phyloP scores from a whole-genome alignment of 2,329 filamentous ascomycete genomes.

The Sporothrix humicola region DNA sequence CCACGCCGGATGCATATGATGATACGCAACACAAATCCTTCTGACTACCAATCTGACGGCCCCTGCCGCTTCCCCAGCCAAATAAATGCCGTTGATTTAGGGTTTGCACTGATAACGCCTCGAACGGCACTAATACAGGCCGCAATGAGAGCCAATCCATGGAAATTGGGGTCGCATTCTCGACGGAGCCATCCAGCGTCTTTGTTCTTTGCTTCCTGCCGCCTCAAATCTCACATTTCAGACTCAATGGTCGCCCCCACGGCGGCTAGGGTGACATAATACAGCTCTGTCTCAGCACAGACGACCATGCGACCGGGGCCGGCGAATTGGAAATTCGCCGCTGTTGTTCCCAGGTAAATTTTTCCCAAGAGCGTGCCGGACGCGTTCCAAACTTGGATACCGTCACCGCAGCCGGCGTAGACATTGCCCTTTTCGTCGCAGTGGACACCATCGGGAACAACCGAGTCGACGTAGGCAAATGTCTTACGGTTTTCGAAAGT shows the following conservation, averaged over 20 bases:
- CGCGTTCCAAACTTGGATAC: slow-evolving; percentile 57
- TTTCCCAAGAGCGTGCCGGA: slow-evolving; percentile 60
- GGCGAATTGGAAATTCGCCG: slow-evolving; percentile 58
- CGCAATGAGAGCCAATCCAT: no score
- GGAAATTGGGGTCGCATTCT: no score
- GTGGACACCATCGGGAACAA: slow-evolving; percentile 66
- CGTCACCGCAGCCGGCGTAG: slow-evolving; percentile 58
- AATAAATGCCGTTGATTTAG: no score
- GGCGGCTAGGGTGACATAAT: slow-evolving; percentile 47
- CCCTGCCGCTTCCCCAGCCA: no score
- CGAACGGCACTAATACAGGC: no score
- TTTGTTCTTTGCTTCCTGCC: background rate
- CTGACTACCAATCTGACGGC: no score
- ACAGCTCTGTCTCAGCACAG: slow-evolving; percentile 50
- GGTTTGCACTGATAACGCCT: no score
- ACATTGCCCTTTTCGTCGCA: slow-evolving; percentile 61
- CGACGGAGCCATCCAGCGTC: background rate
- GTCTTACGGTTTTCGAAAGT: slow-evolving; percentile 56
- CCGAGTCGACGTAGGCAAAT: slow-evolving; percentile 61
- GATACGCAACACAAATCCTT: no score
- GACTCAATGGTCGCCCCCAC: slow-evolving; percentile 37
- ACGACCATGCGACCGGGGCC: slow-evolving; percentile 51
- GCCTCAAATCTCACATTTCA: slow-evolving; percentile 12
- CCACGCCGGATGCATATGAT: background rate
- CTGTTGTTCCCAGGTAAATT: slow-evolving; percentile 55